Conservation (phyloP, 306 rosid genomes). For the Dalbergia cultrata region DNA sequence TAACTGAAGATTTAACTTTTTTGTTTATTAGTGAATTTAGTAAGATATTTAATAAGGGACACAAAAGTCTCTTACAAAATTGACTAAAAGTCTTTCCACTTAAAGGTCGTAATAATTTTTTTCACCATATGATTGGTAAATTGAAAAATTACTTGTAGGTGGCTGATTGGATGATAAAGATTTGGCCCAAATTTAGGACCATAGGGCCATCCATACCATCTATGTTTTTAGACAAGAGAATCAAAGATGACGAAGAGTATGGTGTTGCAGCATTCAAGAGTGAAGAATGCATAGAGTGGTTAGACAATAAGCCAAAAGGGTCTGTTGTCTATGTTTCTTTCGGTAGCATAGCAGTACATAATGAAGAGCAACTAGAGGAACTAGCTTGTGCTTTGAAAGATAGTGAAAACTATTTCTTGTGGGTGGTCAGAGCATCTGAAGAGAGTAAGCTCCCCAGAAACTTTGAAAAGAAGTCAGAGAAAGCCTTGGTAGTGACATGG, state of each 20-base stretch:
- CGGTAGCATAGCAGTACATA: no score
- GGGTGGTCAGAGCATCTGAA: not conserved
- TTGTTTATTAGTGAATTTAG: no score
- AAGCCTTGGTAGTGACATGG: slow-evolving; percentile 32
- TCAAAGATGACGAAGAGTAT: not conserved
- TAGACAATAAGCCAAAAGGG: no score
- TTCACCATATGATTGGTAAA: not conserved
- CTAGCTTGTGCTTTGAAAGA: not conserved
- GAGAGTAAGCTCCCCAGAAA: slow-evolving; percentile 15
- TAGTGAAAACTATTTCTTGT: not conserved
- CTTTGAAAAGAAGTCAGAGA: slow-evolving; percentile 27
- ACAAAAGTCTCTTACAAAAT: no score
- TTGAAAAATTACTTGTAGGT: not conserved
- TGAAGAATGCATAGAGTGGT: not conserved
- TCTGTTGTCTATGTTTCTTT: no score
- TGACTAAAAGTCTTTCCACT: no score
- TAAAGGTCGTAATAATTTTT: not conserved
- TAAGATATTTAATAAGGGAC: no score
- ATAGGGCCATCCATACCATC: slow-evolving; percentile 12
- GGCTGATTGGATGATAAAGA: not conserved
- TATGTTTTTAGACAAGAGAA: not conserved
- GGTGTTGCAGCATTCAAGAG: not conserved
- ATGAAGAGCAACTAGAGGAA: no score
- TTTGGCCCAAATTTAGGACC: slow-evolving; percentile 10
- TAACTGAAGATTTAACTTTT: no score